Percentiles rank a stretch among this genome's conserved stretches.
Conservation (phyloP, 164 flowering plant species). For the Vitis labrusca region DNA sequence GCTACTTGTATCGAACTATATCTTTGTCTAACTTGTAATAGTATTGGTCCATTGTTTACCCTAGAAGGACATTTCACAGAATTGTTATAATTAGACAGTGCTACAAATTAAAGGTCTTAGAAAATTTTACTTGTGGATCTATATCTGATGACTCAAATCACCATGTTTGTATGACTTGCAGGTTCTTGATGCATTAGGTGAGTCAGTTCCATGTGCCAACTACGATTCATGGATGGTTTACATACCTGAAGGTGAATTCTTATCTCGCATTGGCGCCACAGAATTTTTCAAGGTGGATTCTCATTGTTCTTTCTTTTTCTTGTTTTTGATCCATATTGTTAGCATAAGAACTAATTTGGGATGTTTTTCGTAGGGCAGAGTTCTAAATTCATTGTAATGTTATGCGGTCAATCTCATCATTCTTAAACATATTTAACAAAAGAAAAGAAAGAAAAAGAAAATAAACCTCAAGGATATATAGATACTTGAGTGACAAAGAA, state of each 20-base stretch:
- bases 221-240: constrained; percentile 99
- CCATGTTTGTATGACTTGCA: constrained; percentile 22
- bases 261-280: constrained; percentile 90
- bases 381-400: too few species aligned
- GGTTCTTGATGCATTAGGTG: constrained; percentile 95
- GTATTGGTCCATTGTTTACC: too few species aligned
- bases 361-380: too few species aligned
- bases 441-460: too few species aligned
- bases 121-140: background rate
- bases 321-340: background rate
- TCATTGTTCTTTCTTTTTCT: background rate
- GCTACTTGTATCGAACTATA: too few species aligned
- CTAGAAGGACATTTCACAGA: too few species aligned
- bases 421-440: too few species aligned
- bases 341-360: too few species aligned
- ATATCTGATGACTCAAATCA: background rate
- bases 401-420: too few species aligned
- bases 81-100: too few species aligned
- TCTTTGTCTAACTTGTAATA: too few species aligned
- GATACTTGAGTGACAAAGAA: background rate
- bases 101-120: too few species aligned
- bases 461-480: background rate
- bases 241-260: constrained; percentile 88
- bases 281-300: constrained; percentile 77
- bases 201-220: constrained; percentile 68